Evolutionary conservation across 176 grass and related monocot genomes (phyloP).

Genomic region (Calamus simplicifolius): DNA sequence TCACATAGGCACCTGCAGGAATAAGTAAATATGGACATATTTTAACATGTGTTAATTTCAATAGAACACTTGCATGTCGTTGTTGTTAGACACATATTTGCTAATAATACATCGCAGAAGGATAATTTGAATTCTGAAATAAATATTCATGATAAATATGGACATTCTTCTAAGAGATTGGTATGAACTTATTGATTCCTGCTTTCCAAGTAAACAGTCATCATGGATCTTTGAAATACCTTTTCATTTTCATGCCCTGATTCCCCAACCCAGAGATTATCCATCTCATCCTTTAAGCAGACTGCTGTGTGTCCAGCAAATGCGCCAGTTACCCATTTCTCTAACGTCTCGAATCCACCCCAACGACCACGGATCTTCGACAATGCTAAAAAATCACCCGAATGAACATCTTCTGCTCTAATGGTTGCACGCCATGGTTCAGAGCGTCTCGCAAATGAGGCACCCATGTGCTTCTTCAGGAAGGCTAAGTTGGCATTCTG

Average conservation of each 20-base stretch:
- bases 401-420: constrained; percentile 60
- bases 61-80: too few relatives aligned
- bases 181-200: too few relatives aligned
- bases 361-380: constrained; percentile 93
- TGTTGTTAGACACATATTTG: too few relatives aligned
- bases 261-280: constrained; percentile 81
- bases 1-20: too few relatives aligned
- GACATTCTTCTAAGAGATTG: too few relatives aligned
- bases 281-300: constrained; percentile 81
- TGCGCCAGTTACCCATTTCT: constrained; percentile 97
- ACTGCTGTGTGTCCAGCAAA: constrained; percentile 97
- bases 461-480: constrained; percentile 86
- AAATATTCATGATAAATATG: too few relatives aligned
- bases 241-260: constrained; percentile 94
- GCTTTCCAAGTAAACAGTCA: too few relatives aligned
- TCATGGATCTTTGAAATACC: constrained; percentile 27
- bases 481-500: constrained; percentile 93
- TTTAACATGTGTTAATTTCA: too few relatives aligned
- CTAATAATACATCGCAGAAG: too few relatives aligned
- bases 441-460: constrained; percentile 61
- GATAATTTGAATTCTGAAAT: too few relatives aligned
- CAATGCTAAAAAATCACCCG: constrained; percentile 83
- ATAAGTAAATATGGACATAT: too few relatives aligned
- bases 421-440: constrained; percentile 54
- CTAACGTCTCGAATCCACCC: constrained; percentile 93